Conservation (phyloP, 148 eudicot species). For the Rhododendron kiyosumense region DNA sequence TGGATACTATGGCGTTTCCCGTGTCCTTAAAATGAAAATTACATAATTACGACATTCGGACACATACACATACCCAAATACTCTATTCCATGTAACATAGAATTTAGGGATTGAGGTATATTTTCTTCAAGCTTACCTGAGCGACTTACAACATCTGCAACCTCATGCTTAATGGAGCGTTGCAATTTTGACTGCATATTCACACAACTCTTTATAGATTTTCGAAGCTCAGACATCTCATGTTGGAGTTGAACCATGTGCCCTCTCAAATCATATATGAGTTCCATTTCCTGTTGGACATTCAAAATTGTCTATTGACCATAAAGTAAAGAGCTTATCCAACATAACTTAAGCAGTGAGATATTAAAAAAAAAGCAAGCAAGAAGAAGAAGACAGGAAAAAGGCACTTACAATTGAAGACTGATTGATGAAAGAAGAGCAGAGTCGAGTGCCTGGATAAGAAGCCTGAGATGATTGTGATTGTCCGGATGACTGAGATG, state of each 20-base stretch:
- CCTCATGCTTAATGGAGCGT: constrained; percentile 33
- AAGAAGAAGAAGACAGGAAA: neutral
- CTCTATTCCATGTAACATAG: neutral
- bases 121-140: constrained; percentile 28
- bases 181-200: constrained; percentile 51
- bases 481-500: constrained; percentile 30
- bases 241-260: constrained; percentile 64
- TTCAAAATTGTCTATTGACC: neutral
- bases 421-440: neutral
- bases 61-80: neutral
- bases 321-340: neutral
- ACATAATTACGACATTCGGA: neutral
- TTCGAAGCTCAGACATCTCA: constrained; percentile 63
- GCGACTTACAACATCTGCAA: constrained; percentile 19
- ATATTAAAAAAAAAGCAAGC: neutral
- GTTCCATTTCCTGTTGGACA: constrained; percentile 59
- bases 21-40: neutral
- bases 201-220: constrained; percentile 54
- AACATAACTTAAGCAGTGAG: neutral
- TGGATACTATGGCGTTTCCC: neutral
- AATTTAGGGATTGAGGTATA: neutral
- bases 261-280: constrained; percentile 55
- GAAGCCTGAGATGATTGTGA: constrained; percentile 20
- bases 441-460: constrained; percentile 8
- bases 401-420: constrained; percentile 3